Evolutionary conservation across 202 grass and related monocot genomes (phyloP).

Genomic region (Zizania palustris): DNA sequence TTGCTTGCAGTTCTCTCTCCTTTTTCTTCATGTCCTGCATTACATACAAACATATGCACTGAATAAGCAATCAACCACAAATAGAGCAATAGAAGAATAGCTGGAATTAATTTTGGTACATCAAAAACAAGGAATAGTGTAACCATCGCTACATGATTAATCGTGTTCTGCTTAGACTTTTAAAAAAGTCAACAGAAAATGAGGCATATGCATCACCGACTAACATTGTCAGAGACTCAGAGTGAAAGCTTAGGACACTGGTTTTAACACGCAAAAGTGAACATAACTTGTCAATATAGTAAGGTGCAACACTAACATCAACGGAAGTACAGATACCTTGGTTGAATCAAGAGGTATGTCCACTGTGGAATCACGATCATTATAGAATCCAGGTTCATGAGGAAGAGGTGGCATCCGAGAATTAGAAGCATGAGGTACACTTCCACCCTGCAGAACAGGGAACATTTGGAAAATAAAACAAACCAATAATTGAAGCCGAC

Average conservation of each 20-base stretch:
- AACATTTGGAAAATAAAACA: slow-evolving; percentile 1
- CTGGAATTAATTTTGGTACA: slow-evolving; percentile 23
- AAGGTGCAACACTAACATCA: background rate
- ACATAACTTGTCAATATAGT: slow-evolving; percentile 15
- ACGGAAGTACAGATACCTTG: slow-evolving; percentile 47
- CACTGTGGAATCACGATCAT: slow-evolving; percentile 59
- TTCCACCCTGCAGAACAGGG: slow-evolving; percentile 48
- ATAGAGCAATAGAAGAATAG: slow-evolving; percentile 23
- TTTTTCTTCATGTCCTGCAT: slow-evolving; percentile 66
- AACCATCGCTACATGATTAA: slow-evolving; percentile 1
- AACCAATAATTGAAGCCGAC: slow-evolving; percentile 26
- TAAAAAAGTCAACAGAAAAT: background rate
- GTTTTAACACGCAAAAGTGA: slow-evolving; percentile 16
- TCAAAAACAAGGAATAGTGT: slow-evolving; percentile 16
- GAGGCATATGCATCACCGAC: background rate
- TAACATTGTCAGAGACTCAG: background rate
- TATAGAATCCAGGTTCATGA: slow-evolving; percentile 97
- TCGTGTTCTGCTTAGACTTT: background rate
- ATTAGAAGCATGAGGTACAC: slow-evolving; percentile 65
- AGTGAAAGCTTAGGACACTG: background rate
- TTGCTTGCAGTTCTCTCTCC: slow-evolving; percentile 84
- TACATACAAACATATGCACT: slow-evolving; percentile 12
- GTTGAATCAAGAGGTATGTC: slow-evolving; percentile 81
- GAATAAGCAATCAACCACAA: slow-evolving; percentile 29
- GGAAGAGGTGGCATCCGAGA: slow-evolving; percentile 85